These are phyloP conservation scores for Entoloma clypeatum DNA, from an alignment of 1,284 basidiomycete species.

Conservation along the genomic window DNA sequence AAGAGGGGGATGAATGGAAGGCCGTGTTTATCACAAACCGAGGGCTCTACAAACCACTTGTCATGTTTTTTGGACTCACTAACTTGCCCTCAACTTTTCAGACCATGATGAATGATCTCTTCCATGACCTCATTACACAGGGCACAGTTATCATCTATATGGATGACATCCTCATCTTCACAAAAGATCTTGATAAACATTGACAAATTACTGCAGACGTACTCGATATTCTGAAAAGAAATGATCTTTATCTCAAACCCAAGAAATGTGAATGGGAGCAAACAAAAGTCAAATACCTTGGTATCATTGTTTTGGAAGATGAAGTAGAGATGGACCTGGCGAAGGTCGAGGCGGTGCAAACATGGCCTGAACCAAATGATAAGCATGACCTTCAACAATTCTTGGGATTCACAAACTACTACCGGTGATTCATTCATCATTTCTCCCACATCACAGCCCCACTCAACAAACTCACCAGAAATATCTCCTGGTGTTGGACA, in stretches of 20 bases:
- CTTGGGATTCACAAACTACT: constrained; percentile 41
- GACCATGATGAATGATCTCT: constrained; percentile 24
- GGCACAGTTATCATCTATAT: constrained; percentile 28
- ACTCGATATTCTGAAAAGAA: constrained; percentile 15
- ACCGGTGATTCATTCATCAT: constrained; percentile 37
- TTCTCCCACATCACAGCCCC: constrained; percentile 32
- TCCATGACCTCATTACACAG: constrained; percentile 18
- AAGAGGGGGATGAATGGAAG: constrained; percentile 30
- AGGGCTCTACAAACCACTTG: constrained; percentile 22
- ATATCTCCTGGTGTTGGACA: constrained; percentile 19
- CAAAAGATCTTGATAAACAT: constrained; percentile 22
- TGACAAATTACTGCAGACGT: constrained; percentile 10
- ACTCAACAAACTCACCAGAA: constrained; percentile 26
- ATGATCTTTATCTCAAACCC: constrained; percentile 24
- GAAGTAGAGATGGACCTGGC: constrained; percentile 27
- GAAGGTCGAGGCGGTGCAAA: constrained; percentile 25
- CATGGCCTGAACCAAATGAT: constrained; percentile 27
- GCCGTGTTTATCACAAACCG: constrained; percentile 25
- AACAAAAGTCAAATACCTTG: constrained; percentile 27
- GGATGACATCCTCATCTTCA: constrained; percentile 31
- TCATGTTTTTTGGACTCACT: constrained; percentile 34
- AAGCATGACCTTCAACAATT: constrained; percentile 22
- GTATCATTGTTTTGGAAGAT: constrained; percentile 23
- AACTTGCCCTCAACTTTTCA: constrained; percentile 31
- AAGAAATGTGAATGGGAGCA: constrained; percentile 30